phyloP scores from a whole-genome alignment of 2,329 filamentous ascomycete genomes.

The Xylaria digitata region DNA sequence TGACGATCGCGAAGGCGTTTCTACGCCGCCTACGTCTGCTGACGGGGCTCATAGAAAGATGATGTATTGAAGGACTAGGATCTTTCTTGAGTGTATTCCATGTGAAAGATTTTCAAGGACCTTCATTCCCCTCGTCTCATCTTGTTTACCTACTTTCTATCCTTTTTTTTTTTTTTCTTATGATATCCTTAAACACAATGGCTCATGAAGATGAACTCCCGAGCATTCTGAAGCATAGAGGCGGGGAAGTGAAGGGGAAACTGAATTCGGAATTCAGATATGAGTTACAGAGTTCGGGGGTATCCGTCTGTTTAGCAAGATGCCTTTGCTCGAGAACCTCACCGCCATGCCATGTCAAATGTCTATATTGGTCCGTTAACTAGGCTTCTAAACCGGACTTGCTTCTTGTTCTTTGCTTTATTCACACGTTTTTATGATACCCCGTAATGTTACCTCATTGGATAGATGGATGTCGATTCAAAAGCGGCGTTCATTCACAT shows the following conservation, averaged over 20 bases:
- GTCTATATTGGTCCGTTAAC: not conserved
- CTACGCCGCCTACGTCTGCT: constrained; percentile 34
- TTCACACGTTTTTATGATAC: not conserved
- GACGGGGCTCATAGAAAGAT: constrained; percentile 21
- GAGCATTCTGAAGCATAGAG: constrained; percentile 12
- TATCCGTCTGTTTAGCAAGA: not conserved
- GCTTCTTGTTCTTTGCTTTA: not conserved
- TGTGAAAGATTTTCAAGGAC: not conserved
- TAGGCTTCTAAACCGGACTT: not conserved
- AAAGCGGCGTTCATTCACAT: not conserved
- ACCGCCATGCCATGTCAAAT: not conserved
- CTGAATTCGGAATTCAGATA: not conserved
- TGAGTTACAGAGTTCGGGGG: not conserved
- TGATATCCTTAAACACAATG: constrained; percentile 18
- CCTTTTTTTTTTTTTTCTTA: not conserved
- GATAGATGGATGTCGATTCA: not conserved
- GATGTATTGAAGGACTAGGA: not conserved
- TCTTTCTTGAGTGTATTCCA: not conserved
- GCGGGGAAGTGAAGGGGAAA: not conserved
- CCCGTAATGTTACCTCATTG: not conserved
- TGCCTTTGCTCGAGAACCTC: not conserved
- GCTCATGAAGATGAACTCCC: constrained; percentile 4
- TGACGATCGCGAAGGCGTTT: constrained; percentile 42
- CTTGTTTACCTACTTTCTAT: not conserved
- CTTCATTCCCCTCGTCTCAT: not conserved